Evolutionary conservation across 2,329 filamentous ascomycete species (phyloP).

Genomic region (Colletotrichum agaves): DNA sequence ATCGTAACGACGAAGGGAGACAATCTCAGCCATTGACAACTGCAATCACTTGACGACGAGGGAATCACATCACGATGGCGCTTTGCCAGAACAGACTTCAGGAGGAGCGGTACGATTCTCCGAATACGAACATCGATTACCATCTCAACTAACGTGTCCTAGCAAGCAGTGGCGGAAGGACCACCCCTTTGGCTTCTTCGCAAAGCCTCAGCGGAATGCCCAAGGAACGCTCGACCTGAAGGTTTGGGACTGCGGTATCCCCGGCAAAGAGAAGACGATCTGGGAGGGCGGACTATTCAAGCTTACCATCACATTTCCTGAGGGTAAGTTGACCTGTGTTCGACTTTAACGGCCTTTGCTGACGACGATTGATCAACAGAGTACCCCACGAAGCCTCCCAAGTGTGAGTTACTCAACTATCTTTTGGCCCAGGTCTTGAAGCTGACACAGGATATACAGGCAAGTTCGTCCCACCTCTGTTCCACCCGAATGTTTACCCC

Average conservation of each 20-base stretch:
- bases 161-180: constrained; percentile 98
- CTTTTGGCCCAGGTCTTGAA: constrained; percentile 3
- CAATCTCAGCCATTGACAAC: constrained; percentile 4
- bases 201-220: constrained; percentile 80
- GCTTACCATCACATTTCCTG: constrained; percentile 90
- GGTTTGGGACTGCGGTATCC: constrained; percentile 95
- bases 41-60: neutral
- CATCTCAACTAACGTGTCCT: constrained; percentile 39
- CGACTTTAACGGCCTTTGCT: constrained; percentile 30
- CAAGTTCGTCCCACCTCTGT: constrained; percentile 95
- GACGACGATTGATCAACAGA: constrained; percentile 64
- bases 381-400: constrained; percentile 98
- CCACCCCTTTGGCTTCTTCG: constrained; percentile 97
- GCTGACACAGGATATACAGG: constrained; percentile 60
- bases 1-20: constrained; percentile 10
- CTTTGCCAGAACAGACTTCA: constrained; percentile 88
- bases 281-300: constrained; percentile 99
- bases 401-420: constrained; percentile 75
- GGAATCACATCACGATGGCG: constrained; percentile 68
- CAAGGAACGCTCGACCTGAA: constrained; percentile 90
- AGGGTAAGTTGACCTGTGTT: constrained; percentile 70
- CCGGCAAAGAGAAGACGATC: constrained; percentile 94
- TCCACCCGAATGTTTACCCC: constrained; percentile 98
- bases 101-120: constrained; percentile 78
- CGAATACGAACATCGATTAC: neutral